phyloP scores from a whole-genome alignment of 2,329 filamentous ascomycete genomes.

The Parascedosporium putredinis region DNA sequence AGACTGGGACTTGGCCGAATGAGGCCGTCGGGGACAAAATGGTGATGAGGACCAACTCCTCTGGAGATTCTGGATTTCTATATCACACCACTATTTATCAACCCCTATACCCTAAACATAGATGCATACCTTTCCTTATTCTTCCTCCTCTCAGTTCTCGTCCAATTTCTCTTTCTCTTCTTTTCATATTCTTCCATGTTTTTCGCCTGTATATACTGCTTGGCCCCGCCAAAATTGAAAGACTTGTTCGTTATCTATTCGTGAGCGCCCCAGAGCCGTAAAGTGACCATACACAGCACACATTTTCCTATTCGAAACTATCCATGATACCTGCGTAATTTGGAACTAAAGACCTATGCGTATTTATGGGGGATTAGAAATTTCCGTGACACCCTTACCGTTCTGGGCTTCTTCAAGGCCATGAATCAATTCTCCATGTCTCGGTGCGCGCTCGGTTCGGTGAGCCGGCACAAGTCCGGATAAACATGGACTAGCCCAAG shows the following conservation, averaged over 20 bases:
- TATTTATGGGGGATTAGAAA: too few relatives aligned
- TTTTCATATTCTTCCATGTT: background rate
- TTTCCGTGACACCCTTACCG: too few relatives aligned
- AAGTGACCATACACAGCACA: too few relatives aligned
- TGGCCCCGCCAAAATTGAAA: too few relatives aligned
- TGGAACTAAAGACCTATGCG: too few relatives aligned
- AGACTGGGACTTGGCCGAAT: too few relatives aligned
- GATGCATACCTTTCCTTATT: background rate
- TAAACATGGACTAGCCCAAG: background rate
- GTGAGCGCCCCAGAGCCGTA: too few relatives aligned
- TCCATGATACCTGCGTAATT: too few relatives aligned
- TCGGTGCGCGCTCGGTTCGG: background rate
- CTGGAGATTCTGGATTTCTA: background rate
- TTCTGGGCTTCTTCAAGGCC: too few relatives aligned
- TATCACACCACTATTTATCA: background rate
- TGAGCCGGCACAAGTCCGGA: background rate
- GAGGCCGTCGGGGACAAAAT: background rate
- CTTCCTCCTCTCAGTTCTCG: conserved; percentile 4
- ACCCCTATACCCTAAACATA: conserved; percentile 6
- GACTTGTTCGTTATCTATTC: too few relatives aligned
- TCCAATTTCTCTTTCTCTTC: background rate
- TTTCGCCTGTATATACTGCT: background rate
- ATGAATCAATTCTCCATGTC: too few relatives aligned
- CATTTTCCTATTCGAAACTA: too few relatives aligned
- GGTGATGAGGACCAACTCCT: background rate